Percentiles rank a stretch among this genome's conserved stretches.
These are phyloP conservation scores for Zasmidium angulare DNA, from an alignment of 2,329 filamentous ascomycete species.

Conservation along the genomic window DNA sequence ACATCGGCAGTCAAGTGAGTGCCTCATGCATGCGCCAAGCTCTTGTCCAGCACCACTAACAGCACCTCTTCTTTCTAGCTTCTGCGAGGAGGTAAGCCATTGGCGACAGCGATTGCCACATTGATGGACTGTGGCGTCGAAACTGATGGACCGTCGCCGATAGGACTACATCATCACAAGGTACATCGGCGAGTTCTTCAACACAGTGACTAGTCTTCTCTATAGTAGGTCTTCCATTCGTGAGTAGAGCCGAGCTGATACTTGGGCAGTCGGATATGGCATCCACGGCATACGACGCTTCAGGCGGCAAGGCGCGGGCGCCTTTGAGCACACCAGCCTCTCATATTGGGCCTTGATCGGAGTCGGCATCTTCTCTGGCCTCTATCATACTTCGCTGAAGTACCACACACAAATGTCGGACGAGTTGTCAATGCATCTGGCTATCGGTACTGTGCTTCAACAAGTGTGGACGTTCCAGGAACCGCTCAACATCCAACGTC, in stretches of 20 bases:
- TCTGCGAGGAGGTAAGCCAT: slow-evolving; percentile 24
- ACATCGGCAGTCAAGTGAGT: slow-evolving; percentile 13
- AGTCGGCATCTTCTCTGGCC: slow-evolving; percentile 26
- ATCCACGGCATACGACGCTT: slow-evolving; percentile 27
- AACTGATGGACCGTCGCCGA: neutral
- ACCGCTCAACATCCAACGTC: slow-evolving; percentile 20
- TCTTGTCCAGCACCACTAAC: neutral
- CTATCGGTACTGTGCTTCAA: slow-evolving; percentile 26
- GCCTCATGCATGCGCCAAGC: neutral
- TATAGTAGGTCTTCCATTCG: slow-evolving; percentile 19
- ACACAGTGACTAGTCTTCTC: slow-evolving; percentile 27
- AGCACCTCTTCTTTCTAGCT: slow-evolving; percentile 10
- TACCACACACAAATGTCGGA: slow-evolving; percentile 32
- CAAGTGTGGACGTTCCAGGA: slow-evolving; percentile 28
- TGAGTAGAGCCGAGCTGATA: neutral
- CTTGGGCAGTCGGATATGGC: slow-evolving; percentile 24
- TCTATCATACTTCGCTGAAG: slow-evolving; percentile 28
- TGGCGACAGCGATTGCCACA: neutral
- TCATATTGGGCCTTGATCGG: slow-evolving; percentile 29
- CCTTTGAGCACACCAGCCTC: slow-evolving; percentile 23
- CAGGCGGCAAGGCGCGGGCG: slow-evolving; percentile 21
- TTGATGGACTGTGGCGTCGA: neutral
- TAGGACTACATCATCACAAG: slow-evolving; percentile 27
- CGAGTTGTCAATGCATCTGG: slow-evolving; percentile 30
- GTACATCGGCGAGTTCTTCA: slow-evolving; percentile 30